Conservation (phyloP, 768 basidiomycete genomes). For the Suillus weaverae region DNA sequence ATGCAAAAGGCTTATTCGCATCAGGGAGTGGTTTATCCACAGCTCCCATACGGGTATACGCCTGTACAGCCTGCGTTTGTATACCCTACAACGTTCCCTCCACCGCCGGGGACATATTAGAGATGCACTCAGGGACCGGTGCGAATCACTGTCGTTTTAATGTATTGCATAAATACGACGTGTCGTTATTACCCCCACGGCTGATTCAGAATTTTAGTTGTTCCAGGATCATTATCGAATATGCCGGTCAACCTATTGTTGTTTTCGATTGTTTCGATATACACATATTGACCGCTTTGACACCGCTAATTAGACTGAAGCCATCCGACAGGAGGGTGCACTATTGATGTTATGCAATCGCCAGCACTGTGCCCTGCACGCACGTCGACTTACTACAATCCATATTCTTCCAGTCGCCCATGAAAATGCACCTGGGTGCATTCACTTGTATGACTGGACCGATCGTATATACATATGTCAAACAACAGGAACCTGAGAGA, state of each 20-base stretch:
- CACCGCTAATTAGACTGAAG: not conserved
- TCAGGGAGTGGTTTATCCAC: slow-evolving; percentile 2
- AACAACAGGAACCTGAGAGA: not conserved
- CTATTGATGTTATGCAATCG: not conserved
- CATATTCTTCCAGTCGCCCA: not conserved
- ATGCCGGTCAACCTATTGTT: not conserved
- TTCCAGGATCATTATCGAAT: not conserved
- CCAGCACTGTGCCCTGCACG: no score
- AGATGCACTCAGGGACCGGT: not conserved
- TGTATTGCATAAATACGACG: not conserved
- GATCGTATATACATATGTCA: not conserved
- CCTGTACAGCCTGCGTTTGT: slow-evolving; percentile 17
- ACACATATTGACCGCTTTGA: not conserved
- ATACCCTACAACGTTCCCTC: slow-evolving; percentile 18
- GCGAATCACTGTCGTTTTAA: not conserved
- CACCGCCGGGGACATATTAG: slow-evolving; percentile 9
- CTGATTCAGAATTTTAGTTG: not conserved
- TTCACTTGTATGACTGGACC: not conserved
- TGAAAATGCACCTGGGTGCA: not conserved
- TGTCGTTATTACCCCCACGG: not conserved
- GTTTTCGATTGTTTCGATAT: not conserved
- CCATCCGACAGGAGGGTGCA: not conserved
- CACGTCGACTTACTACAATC: not conserved
- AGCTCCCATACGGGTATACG: slow-evolving; percentile 26
- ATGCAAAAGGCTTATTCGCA: not conserved